A percentile compares a stretch with the other conserved stretches of the same genome.
Conservation (phyloP, 805 yeast species). For the Starmera amethionina region DNA sequence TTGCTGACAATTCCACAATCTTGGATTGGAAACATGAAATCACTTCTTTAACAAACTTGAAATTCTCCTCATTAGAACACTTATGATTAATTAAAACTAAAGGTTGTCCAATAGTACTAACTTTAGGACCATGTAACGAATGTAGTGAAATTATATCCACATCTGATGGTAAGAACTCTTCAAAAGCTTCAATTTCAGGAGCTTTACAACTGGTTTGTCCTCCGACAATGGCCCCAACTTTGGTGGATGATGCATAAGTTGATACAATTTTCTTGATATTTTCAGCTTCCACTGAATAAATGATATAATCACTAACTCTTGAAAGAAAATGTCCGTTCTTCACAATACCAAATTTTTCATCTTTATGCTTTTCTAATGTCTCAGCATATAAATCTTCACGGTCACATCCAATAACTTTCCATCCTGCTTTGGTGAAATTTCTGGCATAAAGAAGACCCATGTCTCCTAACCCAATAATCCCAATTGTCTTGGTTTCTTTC, state of each 20-base stretch:
- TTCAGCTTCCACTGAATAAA: conserved; percentile 92
- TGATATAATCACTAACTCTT: conserved; percentile 68
- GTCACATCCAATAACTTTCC: conserved; percentile 87
- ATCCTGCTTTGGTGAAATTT: conserved; percentile 70
- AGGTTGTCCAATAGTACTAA: conserved; percentile 86
- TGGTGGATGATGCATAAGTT: conserved; percentile 78
- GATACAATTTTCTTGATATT: conserved; percentile 64
- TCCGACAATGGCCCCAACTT: conserved; percentile 86
- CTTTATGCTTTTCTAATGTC: conserved; percentile 29
- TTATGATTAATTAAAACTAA: conserved; percentile 76
- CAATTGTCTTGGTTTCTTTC: conserved; percentile 49
- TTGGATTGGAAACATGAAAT: conserved; percentile 72
- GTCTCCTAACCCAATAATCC: conserved; percentile 94
- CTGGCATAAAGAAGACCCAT: conserved; percentile 90
- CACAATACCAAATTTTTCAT: conserved; percentile 45
- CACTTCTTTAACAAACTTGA: conserved; percentile 51
- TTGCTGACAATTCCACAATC: conserved; percentile 67
- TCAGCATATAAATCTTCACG: conserved; percentile 51
- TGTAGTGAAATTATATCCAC: conserved; percentile 80
- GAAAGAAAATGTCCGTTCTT: conserved; percentile 79
- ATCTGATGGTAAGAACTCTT: conserved; percentile 62
- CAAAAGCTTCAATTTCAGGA: conserved; percentile 85
- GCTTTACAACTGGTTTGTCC: conserved; percentile 96
- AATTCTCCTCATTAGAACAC: conserved; percentile 35
- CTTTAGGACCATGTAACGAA: conserved; percentile 91